Conservation (phyloP, 2,329 filamentous ascomycete genomes). For the Aspergillus phoenicis region DNA sequence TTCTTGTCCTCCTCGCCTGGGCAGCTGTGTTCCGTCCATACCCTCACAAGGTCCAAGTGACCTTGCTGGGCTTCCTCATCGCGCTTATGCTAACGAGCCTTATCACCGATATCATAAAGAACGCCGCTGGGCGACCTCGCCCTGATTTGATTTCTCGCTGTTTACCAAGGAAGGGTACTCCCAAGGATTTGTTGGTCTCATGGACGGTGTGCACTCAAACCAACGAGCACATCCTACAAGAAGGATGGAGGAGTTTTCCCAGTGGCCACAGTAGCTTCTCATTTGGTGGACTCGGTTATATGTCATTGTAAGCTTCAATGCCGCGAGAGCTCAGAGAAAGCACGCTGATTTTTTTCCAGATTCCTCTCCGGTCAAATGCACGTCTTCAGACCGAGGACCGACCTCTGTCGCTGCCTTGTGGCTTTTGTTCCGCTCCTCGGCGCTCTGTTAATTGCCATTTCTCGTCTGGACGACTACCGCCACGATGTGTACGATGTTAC, state of each 20-base stretch:
- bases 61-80: conserved; percentile 77
- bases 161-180: conserved; percentile 65
- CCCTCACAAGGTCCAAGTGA: conserved; percentile 80
- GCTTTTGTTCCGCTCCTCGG: conserved; percentile 59
- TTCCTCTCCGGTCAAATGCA: conserved; percentile 59
- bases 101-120: conserved; percentile 89
- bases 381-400: conserved; percentile 60
- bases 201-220: conserved; percentile 53
- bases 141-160: conserved; percentile 90
- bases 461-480: conserved; percentile 64
- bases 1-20: conserved; percentile 67
- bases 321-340: not conserved
- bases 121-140: conserved; percentile 77
- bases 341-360: conserved; percentile 25
- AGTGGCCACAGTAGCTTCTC: conserved; percentile 65
- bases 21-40: conserved; percentile 64
- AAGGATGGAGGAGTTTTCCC: conserved; percentile 68
- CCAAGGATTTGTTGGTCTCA: conserved; percentile 56
- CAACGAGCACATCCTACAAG: conserved; percentile 59
- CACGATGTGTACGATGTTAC: conserved; percentile 67
- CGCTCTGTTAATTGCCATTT: conserved; percentile 63
- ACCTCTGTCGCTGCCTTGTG: conserved; percentile 58
- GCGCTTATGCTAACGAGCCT: conserved; percentile 76
- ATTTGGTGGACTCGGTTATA: conserved; percentile 63
- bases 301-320: conserved; percentile 47